Percentiles rank a stretch among this genome's conserved stretches.
These are phyloP conservation scores for Emmonsia crescens DNA, from an alignment of 2,329 filamentous ascomycete species.

Conservation along the genomic window DNA sequence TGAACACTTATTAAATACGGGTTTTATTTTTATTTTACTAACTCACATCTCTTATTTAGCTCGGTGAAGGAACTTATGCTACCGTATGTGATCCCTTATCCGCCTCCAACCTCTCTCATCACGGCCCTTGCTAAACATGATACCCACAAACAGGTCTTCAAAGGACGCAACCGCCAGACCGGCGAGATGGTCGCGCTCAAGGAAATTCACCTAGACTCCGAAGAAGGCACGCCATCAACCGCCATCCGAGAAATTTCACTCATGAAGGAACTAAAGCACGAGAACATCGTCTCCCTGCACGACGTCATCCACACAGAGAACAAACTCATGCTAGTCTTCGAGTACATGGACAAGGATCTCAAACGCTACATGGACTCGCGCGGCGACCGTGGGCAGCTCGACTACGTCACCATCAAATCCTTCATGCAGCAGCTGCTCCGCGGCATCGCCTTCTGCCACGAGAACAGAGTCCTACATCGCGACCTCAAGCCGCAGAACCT, in stretches of 20 bases:
- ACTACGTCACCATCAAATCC: conserved; percentile 86
- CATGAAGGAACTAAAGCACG: conserved; percentile 99
- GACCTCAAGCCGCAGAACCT: conserved; percentile 95
- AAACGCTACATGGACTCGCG: conserved; percentile 98
- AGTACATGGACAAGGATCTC: conserved; percentile 96
- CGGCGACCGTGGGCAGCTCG: conserved; percentile 78
- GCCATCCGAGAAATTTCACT: conserved; percentile 97
- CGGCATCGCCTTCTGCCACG: conserved; percentile 95
- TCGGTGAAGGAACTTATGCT: conserved; percentile 96
- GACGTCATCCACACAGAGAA: conserved; percentile 99
- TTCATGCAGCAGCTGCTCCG: conserved; percentile 98
- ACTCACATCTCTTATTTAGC: conserved; percentile 34
- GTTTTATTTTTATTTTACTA: conserved; percentile 10
- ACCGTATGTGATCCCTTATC: conserved; percentile 51
- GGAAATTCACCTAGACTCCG: conserved; percentile 96
- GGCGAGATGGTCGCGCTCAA: conserved; percentile 94
- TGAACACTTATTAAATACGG: neutral
- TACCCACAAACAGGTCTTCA: conserved; percentile 63
- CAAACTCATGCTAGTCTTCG: conserved; percentile 98
- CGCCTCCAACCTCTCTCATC: neutral
- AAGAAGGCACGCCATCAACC: conserved; percentile 94
- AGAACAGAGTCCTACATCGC: conserved; percentile 89
- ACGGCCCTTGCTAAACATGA: neutral
- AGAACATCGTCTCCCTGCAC: conserved; percentile 93
- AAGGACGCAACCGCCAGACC: conserved; percentile 92